A percentile compares a stretch with the other conserved stretches of the same genome.
These are phyloP conservation scores for Euphorbia celastroides DNA, from an alignment of 441 rosid species.

Conservation along the genomic window DNA sequence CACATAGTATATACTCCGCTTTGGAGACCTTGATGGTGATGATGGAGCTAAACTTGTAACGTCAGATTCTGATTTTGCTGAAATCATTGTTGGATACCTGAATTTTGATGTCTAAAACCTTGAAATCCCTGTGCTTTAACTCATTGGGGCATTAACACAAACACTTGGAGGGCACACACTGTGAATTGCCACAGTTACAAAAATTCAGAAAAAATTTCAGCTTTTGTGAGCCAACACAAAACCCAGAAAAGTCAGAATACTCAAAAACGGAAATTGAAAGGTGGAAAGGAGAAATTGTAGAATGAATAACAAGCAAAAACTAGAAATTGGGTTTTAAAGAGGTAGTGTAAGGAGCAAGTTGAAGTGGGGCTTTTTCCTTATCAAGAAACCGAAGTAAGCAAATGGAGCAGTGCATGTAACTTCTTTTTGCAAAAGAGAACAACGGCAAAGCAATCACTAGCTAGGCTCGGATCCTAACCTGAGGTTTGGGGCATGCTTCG, in stretches of 20 bases:
- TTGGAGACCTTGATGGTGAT: constrained; percentile 57
- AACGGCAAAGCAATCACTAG: neutral
- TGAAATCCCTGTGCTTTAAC: neutral
- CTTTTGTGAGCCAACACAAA: neutral
- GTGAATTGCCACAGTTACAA: neutral
- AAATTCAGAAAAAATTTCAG: neutral
- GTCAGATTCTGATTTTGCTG: constrained; percentile 64
- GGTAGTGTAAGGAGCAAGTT: constrained; percentile 1
- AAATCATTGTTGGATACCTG: constrained; percentile 16
- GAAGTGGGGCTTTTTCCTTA: constrained; percentile 4
- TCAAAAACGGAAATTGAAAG: neutral
- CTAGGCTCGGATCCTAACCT: constrained; percentile 24
- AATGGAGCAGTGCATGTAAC: neutral
- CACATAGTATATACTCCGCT: constrained; percentile 57
- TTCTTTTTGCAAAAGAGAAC: neutral
- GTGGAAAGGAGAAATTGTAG: neutral
- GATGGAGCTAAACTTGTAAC: constrained; percentile 69
- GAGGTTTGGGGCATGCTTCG: constrained; percentile 39
- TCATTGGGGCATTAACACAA: neutral
- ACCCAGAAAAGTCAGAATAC: neutral
- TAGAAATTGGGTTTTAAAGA: neutral
- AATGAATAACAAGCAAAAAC: constrained; percentile 2
- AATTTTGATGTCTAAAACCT: neutral
- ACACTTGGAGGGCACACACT: neutral
- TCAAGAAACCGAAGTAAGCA: neutral